Evolutionary conservation across 2,329 filamentous ascomycete species (phyloP), one percentile per base, ranked within the genome.

Genomic region (Ilyonectria destructans): DNA sequence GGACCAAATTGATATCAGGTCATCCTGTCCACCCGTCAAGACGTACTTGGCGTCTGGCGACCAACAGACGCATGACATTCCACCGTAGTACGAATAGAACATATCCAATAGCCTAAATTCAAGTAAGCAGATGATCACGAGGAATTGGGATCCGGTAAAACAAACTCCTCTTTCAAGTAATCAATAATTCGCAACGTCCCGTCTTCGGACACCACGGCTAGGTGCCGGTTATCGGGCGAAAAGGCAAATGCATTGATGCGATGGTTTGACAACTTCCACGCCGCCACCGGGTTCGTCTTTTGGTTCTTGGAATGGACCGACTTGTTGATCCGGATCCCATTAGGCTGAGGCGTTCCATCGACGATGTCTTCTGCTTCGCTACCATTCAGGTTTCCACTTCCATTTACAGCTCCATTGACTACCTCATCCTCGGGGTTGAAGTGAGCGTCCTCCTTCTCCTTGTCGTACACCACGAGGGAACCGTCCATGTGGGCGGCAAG

Each of bases 31-130:
- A 59, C 96, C 96, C 0, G 96, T 98, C 19, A 99, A 86, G 58
- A 99, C 91, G 80, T 98, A 99, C 79, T 97, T 96, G 58, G 95
- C 95, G 78, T 99, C 96, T 10, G 96, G 96, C 7, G 96, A 98
- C 96, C 96, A 99, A 82, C 94, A 97, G 2, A 98, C 95, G 77
- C 95, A 97, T 51, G 93, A 93, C 69, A 99, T 87, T 3, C 94
- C 96, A 54, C 96, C 96, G 76, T 98, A 99, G 83, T 98, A 99
- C 62, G 94, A 94, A 75, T 92, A 90, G 80, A 94, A 98, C 51
- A 97, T 85, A 76, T 96, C 94, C 13, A 96, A 85, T n/a, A 98
- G 86, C 75, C 93, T 96, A 31, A 2, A 31, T 12, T 35, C 13
- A 9, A 17, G 61, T 74, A 37, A 78, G 71, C 52, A 37, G n/a